These are phyloP conservation scores for Odonthalia washingtoniensis DNA, from an alignment of 31 red algal species.

Conservation along the genomic window DNA sequence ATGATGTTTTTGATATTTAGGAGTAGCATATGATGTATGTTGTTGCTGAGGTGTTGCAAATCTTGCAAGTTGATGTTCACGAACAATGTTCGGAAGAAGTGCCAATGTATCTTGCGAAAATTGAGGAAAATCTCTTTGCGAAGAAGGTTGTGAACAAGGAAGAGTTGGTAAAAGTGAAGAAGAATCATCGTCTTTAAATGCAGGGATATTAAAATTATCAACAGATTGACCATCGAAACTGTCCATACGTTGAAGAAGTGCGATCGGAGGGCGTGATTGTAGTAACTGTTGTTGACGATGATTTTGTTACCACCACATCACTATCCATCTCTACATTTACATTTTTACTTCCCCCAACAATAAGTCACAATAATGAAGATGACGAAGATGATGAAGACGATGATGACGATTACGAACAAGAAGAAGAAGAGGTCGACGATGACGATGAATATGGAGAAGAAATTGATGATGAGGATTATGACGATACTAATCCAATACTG, in stretches of 20 bases:
- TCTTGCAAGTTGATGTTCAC: conserved; percentile 41
- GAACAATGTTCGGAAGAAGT: conserved; percentile 62
- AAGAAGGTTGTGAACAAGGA: background rate
- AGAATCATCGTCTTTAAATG: background rate
- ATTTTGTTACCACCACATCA: background rate
- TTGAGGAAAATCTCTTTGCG: conserved; percentile 62
- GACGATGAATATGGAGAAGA: background rate
- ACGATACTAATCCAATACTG: conserved; percentile 46
- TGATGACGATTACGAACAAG: too few species aligned
- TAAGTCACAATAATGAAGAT: too few species aligned
- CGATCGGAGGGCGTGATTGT: too few species aligned
- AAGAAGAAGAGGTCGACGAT: background rate
- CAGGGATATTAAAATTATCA: too few species aligned
- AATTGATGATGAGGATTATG: background rate
- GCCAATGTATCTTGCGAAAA: conserved; percentile 80
- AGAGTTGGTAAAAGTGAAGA: too few species aligned
- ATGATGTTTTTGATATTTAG: too few species aligned
- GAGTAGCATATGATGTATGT: background rate
- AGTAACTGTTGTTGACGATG: too few species aligned
- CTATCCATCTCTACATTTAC: background rate
- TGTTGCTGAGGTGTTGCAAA: conserved; percentile 3
- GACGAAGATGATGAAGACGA: too few species aligned
- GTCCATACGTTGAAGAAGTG: too few species aligned
- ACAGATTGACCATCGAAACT: too few species aligned
- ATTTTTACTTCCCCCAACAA: background rate